Percentiles rank a stretch among this genome's conserved stretches.
These are phyloP conservation scores for Eleusine coracana DNA, from an alignment of 176 grass and related monocot species.

Conservation along the genomic window DNA sequence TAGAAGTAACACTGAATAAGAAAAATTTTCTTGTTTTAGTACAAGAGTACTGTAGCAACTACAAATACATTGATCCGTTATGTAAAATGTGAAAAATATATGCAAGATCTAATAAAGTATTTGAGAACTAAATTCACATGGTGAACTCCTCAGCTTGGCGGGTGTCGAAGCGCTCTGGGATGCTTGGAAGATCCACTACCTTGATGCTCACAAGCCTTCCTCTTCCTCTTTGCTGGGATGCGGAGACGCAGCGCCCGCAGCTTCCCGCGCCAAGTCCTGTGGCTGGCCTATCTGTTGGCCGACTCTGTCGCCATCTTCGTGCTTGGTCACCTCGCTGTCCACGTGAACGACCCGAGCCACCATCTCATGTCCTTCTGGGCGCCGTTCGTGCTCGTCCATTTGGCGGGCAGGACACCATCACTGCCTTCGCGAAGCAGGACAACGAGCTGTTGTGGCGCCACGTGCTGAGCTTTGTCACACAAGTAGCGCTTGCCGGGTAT, in stretches of 20 bases:
- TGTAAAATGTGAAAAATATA: too few species aligned
- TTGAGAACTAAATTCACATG: too few species aligned
- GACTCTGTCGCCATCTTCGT: neutral
- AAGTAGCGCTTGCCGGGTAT: neutral
- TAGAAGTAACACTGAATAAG: too few species aligned
- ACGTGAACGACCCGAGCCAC: neutral
- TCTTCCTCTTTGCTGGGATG: neutral
- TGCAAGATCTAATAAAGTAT: too few species aligned
- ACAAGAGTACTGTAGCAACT: too few species aligned
- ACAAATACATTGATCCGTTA: too few species aligned
- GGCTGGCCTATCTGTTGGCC: neutral
- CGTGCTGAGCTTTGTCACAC: neutral
- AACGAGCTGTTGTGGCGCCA: slow-evolving; percentile 2
- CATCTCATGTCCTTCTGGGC: neutral
- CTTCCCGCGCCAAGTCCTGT: neutral
- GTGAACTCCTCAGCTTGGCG: neutral
- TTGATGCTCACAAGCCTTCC: neutral
- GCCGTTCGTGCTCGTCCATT: slow-evolving; percentile 8
- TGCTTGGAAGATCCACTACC: neutral
- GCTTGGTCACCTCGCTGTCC: neutral
- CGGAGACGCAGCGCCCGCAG: neutral
- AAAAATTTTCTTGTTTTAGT: too few species aligned
- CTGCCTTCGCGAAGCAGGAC: neutral
- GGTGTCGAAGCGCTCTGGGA: neutral
- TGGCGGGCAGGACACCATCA: slow-evolving; percentile 22